phyloP scores from a whole-genome alignment of 2,329 filamentous ascomycete species.

The Aspergillus sp. region DNA sequence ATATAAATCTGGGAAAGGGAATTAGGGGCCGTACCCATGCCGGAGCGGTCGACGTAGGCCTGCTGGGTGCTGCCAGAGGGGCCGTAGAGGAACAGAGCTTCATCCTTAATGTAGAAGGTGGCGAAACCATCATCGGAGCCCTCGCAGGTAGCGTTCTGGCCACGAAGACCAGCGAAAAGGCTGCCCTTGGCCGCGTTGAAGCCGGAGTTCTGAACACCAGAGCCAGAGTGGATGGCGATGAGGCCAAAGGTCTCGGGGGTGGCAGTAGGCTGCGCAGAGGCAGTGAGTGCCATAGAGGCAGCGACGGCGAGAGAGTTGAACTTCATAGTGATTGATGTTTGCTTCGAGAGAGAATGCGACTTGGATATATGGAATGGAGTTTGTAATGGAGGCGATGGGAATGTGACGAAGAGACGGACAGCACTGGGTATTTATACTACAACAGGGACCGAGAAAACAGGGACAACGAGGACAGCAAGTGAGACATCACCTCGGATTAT shows the following conservation, averaged over 20 bases:
- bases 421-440: too few species aligned
- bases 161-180: constrained; percentile 46
- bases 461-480: too few species aligned
- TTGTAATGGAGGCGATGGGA: too few species aligned
- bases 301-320: constrained; percentile 27
- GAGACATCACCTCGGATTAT: too few species aligned
- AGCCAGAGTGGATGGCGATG: constrained; percentile 52
- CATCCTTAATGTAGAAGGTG: constrained; percentile 52
- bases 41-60: constrained; percentile 56
- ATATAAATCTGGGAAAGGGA: neutral
- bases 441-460: too few species aligned
- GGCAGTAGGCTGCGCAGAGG: constrained; percentile 22
- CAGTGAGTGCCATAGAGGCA: constrained; percentile 32
- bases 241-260: constrained; percentile 46
- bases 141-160: constrained; percentile 52
- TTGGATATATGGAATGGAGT: too few species aligned
- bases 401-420: too few species aligned
- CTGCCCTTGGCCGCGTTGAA: constrained; percentile 48
- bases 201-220: constrained; percentile 47
- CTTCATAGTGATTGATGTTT: constrained; percentile 17
- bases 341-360: too few species aligned
- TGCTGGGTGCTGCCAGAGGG: constrained; percentile 47
- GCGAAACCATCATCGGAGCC: constrained; percentile 41
- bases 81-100: constrained; percentile 52
- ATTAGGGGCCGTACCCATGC: constrained; percentile 51